A percentile compares a stretch with the other conserved stretches of the same genome.
phyloP scores from a whole-genome alignment of 805 yeast genomes.

The Kurtzmaniella fragi region DNA sequence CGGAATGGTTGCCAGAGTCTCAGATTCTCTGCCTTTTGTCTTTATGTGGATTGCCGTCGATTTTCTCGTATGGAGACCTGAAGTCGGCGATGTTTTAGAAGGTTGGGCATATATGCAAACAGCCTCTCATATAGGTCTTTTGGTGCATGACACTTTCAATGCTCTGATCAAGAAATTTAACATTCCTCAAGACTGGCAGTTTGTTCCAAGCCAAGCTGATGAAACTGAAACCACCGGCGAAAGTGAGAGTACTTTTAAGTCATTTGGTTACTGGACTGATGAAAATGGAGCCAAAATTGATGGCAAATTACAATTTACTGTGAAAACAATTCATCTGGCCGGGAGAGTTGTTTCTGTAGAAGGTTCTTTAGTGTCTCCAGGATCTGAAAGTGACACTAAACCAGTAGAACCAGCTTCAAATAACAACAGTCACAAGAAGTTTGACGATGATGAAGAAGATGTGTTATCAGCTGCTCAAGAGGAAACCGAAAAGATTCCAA shows the following conservation, averaged over 20 bases:
- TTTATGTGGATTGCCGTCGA: slow-evolving; percentile 85
- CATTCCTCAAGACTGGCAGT: slow-evolving; percentile 85
- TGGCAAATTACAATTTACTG: slow-evolving; percentile 74
- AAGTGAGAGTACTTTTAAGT: slow-evolving; percentile 32
- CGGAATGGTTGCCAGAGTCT: slow-evolving; percentile 55
- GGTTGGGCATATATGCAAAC: slow-evolving; percentile 91
- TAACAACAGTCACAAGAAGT: slow-evolving; percentile 37
- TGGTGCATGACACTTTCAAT: slow-evolving; percentile 90
- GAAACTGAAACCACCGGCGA: slow-evolving; percentile 29
- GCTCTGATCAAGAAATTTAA: slow-evolving; percentile 82
- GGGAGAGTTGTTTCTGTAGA: slow-evolving; percentile 83
- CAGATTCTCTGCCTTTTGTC: slow-evolving; percentile 80
- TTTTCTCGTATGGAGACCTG: slow-evolving; percentile 85
- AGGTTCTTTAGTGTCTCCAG: slow-evolving; percentile 72
- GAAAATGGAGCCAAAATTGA: slow-evolving; percentile 68
- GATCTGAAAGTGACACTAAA: slow-evolving; percentile 48
- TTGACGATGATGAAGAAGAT: slow-evolving; percentile 26
- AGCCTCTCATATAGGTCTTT: slow-evolving; percentile 88
- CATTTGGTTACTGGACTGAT: slow-evolving; percentile 88
- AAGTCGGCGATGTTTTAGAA: slow-evolving; percentile 78
- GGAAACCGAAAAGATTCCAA: slow-evolving; percentile 12
- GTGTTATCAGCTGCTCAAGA: slow-evolving; percentile 10
- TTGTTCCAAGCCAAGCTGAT: slow-evolving; percentile 74
- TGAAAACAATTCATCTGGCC: slow-evolving; percentile 66
- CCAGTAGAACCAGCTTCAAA: slow-evolving; percentile 31